These are phyloP conservation scores for Lotmaria passim DNA, from an alignment of 208 protist genomes.

Conservation along the genomic window DNA sequence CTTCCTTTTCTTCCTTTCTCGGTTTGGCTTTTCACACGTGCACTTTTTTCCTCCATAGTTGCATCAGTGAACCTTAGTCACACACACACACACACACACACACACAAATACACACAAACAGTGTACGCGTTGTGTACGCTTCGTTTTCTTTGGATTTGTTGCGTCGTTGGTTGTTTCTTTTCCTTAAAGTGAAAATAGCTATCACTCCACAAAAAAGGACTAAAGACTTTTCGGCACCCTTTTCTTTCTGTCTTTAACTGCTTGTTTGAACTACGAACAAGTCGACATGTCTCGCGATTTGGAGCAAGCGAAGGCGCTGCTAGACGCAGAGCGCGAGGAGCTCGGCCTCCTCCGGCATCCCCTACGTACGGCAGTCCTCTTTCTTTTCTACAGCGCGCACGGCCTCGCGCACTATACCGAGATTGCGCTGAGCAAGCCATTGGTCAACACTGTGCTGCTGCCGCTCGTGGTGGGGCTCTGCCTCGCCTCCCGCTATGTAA, in stretches of 20 bases:
- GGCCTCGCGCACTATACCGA: slow-evolving; percentile 28
- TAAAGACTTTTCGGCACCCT: neutral
- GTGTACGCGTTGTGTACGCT: no score
- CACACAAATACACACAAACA: no score
- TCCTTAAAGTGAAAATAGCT: no score
- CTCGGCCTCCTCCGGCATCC: slow-evolving; percentile 54
- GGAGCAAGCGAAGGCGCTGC: slow-evolving; percentile 35
- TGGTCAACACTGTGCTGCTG: slow-evolving; percentile 43
- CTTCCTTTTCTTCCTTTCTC: no score
- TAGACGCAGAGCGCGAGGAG: slow-evolving; percentile 45
- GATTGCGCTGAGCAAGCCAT: slow-evolving; percentile 25
- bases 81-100: no score
- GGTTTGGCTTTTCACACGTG: no score
- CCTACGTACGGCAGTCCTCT: slow-evolving; percentile 43
- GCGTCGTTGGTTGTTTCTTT: no score
- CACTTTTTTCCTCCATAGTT: no score
- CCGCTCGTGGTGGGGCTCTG: slow-evolving; percentile 41
- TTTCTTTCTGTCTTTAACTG: neutral
- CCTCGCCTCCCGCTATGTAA: slow-evolving; percentile 50
- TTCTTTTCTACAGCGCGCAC: slow-evolving; percentile 31
- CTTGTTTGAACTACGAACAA: no score
- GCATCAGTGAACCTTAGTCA: no score
- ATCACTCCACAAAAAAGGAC: no score
- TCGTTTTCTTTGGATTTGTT: no score
- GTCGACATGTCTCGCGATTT: slow-evolving; percentile 28